Percentiles rank a stretch among this genome's conserved stretches.
Conservation (phyloP, 139 green algal genomes). For the Asterochloris erici region DNA sequence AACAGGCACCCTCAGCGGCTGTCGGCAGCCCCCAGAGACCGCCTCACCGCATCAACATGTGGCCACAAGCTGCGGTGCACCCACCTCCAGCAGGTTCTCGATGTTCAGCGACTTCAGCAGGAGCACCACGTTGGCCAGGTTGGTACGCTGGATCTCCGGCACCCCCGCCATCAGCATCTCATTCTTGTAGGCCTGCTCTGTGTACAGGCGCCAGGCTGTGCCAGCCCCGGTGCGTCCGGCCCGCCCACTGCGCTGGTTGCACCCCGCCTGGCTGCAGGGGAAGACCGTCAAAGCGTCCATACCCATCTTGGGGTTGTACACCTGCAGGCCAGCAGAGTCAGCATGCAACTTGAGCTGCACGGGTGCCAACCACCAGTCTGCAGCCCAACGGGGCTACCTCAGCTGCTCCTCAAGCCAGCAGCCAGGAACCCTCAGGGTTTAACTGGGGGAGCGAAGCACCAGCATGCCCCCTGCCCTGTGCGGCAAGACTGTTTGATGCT, state of each 20-base stretch:
- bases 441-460: too few species aligned
- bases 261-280: slow-evolving; percentile 79
- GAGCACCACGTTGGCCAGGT: slow-evolving; percentile 96
- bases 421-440: too few species aligned
- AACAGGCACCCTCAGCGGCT: too few species aligned
- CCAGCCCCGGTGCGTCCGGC: slow-evolving; percentile 85
- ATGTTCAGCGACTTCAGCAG: slow-evolving; percentile 94
- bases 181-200: slow-evolving; percentile 77
- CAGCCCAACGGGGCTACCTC: too few species aligned
- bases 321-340: slow-evolving; percentile 31
- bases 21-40: too few species aligned
- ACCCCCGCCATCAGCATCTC: slow-evolving; percentile 81
- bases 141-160: slow-evolving; percentile 98
- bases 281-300: slow-evolving; percentile 95
- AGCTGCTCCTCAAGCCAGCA: too few species aligned
- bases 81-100: slow-evolving; percentile 82
- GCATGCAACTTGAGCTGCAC: too few species aligned
- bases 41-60: too few species aligned
- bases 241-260: slow-evolving; percentile 82
- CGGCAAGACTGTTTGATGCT: too few species aligned
- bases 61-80: too few species aligned
- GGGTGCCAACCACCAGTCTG: too few species aligned
- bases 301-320: slow-evolving; percentile 98
- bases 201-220: slow-evolving; percentile 93
- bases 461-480: too few species aligned